Evolutionary conservation across 495 filamentous ascomycete genomes (phyloP), one percentile per base, ranked within the genome.

Genomic region (Penicillium desertorum): DNA sequence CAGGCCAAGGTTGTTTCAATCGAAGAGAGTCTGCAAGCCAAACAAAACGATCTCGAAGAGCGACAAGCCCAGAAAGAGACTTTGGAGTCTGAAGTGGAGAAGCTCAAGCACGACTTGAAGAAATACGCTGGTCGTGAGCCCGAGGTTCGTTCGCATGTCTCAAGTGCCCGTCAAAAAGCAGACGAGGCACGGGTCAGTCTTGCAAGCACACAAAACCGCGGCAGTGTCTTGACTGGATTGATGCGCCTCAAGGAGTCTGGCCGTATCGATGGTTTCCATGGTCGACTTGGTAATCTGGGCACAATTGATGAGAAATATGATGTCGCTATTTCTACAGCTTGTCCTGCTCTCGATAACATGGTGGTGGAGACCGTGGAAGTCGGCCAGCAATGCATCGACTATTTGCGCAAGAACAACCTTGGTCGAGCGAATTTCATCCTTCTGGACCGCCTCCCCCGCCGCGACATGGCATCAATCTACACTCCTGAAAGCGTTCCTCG

Each of bases 381-480:
- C 45, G 95, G 92, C 49, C 93, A 97, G 70, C 92, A 97, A 64
- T 98, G 95, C 69, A 96, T 98, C 64, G 93, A 98, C 62, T 93
- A 98, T 67, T 81, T 98, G 17, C 86, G 94, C 23, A 98, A 98
- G 78, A 98, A 95, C 61, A 96, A 96, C 64, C 86, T 98, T 23
- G 94, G 94, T n/a, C 83, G 95, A 67, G 94, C 92, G 29, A 96
- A 96, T 74, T 96, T 98, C 68, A 98, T 98, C 65, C 89, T 93
- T 58, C 83, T 98, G 3, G 89, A 98, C 67, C 90, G 92, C 59
- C 80, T 97, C 22, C 80, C 90, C 32, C 76, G 80, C 44, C 83
- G 88, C 45, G 88, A 96, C 65, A 74, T 97, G 54, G 83, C 82
- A 4, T 75, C 81, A 0, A 90, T 97, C 53, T 81, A 88, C 36